Conservation (phyloP, 1,284 basidiomycete species). For the Gomphus sp. region DNA sequence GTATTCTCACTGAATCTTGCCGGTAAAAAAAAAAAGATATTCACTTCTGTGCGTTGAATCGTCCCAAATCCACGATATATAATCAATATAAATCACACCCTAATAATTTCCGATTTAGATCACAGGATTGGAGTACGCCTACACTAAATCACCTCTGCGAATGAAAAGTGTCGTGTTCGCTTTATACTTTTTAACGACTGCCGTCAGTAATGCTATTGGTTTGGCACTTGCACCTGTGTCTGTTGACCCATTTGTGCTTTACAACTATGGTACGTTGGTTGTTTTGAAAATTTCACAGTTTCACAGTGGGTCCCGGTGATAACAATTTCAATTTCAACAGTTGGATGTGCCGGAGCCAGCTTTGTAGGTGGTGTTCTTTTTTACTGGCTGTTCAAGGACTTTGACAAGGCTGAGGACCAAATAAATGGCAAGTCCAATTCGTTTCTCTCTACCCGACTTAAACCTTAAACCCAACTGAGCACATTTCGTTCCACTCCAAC, state of each 20-base stretch:
- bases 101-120: neutral
- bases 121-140: constrained; percentile 9
- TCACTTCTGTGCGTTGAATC: neutral
- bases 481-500: no score
- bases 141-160: constrained; percentile 5
- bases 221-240: constrained; percentile 10
- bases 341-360: constrained; percentile 8
- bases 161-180: constrained; percentile 10
- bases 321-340: no score
- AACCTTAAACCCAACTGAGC: no score
- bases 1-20: neutral
- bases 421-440: constrained; percentile 36
- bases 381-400: no score
- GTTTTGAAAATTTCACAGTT: no score
- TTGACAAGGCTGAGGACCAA: constrained; percentile 14
- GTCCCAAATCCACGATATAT: neutral
- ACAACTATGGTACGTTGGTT: constrained; percentile 9
- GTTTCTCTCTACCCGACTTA: no score
- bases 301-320: no score
- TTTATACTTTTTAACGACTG: constrained; percentile 6
- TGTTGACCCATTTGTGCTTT: constrained; percentile 9
- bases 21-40: neutral
- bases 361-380: neutral
- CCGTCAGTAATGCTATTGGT: constrained; percentile 7
- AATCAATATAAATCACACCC: no score